Conservation (phyloP, 148 eudicot genomes). For the Selenicereus undatus region DNA sequence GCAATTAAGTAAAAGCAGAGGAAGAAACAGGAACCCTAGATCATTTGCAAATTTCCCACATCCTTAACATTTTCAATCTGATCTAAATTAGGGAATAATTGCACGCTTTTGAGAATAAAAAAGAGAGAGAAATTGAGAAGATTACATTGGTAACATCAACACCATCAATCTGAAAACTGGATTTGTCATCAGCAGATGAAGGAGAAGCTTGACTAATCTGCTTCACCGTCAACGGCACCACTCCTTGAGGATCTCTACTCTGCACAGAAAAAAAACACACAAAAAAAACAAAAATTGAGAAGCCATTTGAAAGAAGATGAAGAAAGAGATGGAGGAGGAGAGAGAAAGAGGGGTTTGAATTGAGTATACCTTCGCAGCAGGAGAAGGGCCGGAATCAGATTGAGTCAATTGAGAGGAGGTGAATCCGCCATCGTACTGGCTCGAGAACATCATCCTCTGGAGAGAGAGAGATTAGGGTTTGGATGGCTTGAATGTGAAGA, state of each 20-base stretch:
- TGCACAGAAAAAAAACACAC: conserved; percentile 13
- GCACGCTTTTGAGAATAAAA: background rate
- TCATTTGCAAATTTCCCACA: background rate
- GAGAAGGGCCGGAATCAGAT: conserved; percentile 37
- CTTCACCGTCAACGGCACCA: conserved; percentile 73
- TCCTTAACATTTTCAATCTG: background rate
- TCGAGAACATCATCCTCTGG: conserved; percentile 39
- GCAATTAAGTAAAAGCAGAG: background rate
- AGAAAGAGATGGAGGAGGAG: background rate
- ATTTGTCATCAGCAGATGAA: conserved; percentile 44
- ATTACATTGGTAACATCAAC: conserved; percentile 62
- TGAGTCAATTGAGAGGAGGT: conserved; percentile 58
- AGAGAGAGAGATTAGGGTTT: background rate
- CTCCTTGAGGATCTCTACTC: conserved; percentile 56
- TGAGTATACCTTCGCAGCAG: conserved; percentile 46
- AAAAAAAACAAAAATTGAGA: background rate
- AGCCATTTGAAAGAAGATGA: background rate
- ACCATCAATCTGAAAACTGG: conserved; percentile 57
- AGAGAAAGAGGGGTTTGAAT: background rate
- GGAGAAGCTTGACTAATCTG: conserved; percentile 74
- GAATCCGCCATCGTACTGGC: conserved; percentile 63
- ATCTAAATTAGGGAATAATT: background rate
- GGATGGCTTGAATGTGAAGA: background rate
- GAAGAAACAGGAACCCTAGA: background rate
- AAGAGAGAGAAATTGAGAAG: background rate